Base-by-base conservation (phyloP, 306 rosid species). In the Acacia confusa region DNA sequence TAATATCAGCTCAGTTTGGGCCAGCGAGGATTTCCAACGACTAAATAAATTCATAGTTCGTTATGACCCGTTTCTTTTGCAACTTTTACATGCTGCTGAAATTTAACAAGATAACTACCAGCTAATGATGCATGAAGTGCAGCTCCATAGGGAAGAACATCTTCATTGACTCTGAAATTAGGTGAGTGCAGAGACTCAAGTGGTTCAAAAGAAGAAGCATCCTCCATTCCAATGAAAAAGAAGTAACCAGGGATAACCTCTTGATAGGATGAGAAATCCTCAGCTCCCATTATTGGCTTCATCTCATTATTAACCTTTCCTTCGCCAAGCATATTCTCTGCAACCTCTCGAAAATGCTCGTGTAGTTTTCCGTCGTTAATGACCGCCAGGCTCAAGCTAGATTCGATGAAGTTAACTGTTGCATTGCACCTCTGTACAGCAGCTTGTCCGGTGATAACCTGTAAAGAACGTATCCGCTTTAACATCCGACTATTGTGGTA, bases 61-160 rank as follows among this genome's bases (percentile, higher is more conserved):
- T 94, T 97, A 15, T 75, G 85, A 63, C 12, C 19, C 36, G 76
- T 79, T 73, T 64, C 85, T 43, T 72, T 81, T 3, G 66, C 81
- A 43, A 16, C 57, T 43, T 85, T 27, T 48, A 40, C 73, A n/a
- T 83, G 80, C 53, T 79, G 78, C 28, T 80, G 90, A 83, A 78
- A 50, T 43, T 84, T 84, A 14, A 76, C 81, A 81, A 95, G 94
- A 84, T 88, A 92, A 65, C 71, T 89, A 60, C 84, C 43, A 53
- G 97, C 97, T 63, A 94, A 74, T 45, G 95, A 89, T 72, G 99
- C 99, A 68, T 92, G 97, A 82, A 95, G 92, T 41, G 98, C 94
- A 81, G 97, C 97, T 7, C 97, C 97, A 57, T 88, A 90, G 60
- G 94, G 90, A 53, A 92, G 84, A 60, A 81, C 92, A 58, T 88